Base-by-base conservation (phyloP, 179 eudicot species). In the Silene coronaria region DNA sequence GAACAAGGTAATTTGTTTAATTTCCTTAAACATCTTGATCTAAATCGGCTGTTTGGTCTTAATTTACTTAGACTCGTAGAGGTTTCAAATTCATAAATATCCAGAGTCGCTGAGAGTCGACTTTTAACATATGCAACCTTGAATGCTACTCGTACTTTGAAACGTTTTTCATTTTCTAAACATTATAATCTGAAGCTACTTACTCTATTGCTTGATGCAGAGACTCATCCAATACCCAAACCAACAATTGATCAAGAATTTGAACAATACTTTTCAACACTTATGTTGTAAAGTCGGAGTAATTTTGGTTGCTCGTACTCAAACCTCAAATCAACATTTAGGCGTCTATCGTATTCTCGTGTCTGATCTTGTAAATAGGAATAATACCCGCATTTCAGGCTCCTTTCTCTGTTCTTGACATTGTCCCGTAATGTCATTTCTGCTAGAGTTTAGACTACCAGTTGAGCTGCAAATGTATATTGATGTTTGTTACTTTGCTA, bases 221-320 rank as follows among this genome's bases (percentile, higher is more conserved):
- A 76, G 77, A 51, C 75, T 60, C 75, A 77, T 60, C 5, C 68
- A 51, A 71, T 60, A 23, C 72, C 24, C 51, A 74, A 70, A 55
- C 76, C 73, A 65, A 84, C 87, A 32, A 84, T 84, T 36, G 87
- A 84, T 74, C 87, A 81, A 60, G 87, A 81, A 75, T 84, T 84
- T 61, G 86, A 77, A 81, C 85, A 79, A 70, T 80, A 86, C 66
- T 79, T 79, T 65, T 53, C 83, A 5, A 55, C 22, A 38, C 86
- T 84, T 12, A 75, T 80, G 81, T 62, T 80, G 85, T 83, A 60
- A 73, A 71, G n/a, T n/a, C n/a, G n/a, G n/a, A n/a, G 58, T 34
- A 30, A 30, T 36, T 12, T 5, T 1, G 38, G 5, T 22, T 9
- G 48, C 51, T 19, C 19, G 28, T 21, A 38, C 51, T 34, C 36